Evolutionary conservation across 345 rosid species (phyloP).

Genomic region (Rhodamnia rubescens): DNA sequence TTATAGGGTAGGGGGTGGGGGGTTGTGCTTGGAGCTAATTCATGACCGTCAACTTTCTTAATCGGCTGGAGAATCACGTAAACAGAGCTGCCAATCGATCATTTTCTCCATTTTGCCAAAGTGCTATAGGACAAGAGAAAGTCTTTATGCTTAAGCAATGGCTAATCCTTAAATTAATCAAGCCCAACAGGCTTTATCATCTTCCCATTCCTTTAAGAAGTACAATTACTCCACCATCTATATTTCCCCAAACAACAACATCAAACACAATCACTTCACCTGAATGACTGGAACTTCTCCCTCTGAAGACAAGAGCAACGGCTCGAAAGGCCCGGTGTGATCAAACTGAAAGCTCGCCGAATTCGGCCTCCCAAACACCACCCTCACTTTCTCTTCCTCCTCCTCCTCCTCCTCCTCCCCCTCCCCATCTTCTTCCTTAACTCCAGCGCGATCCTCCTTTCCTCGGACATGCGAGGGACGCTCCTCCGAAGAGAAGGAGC

Average conservation of each 20-base stretch:
- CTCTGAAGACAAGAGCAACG: slow-evolving; percentile 44
- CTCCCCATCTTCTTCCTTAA: slow-evolving; percentile 9
- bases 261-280: slow-evolving; percentile 18
- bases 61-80: neutral
- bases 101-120: neutral
- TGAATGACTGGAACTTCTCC: slow-evolving; percentile 52
- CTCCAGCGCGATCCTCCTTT: neutral
- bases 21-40: neutral
- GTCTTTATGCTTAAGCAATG: neutral
- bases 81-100: neutral
- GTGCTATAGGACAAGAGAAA: neutral
- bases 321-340: slow-evolving; percentile 67
- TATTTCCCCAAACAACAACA: neutral
- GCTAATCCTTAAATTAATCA: neutral
- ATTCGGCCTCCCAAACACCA: slow-evolving; percentile 46
- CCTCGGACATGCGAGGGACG: neutral
- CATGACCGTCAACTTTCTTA: neutral
- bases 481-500: slow-evolving; percentile 22
- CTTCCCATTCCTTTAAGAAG: neutral
- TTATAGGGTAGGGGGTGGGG: neutral
- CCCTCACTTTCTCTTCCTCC: slow-evolving; percentile 9
- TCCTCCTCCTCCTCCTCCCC: slow-evolving; percentile 22
- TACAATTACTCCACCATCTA: neutral
- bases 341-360: slow-evolving; percentile 53
- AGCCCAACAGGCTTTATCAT: neutral